Conservation (phyloP, 108 stramenopile genomes). For the Asterionellopsis glacialis region DNA sequence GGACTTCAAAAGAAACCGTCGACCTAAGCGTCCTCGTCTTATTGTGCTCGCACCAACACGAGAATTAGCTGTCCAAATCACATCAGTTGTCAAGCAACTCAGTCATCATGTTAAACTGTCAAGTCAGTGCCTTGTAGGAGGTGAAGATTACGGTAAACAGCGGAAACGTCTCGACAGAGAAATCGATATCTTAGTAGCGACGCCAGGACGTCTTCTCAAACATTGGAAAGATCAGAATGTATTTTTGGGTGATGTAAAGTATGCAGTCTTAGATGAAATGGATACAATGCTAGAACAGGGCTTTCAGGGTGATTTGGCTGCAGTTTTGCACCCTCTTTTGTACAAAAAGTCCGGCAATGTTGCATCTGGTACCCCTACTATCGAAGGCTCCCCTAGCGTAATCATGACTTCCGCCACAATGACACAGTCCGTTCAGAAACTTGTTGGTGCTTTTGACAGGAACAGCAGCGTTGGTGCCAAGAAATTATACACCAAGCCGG, state of each 20-base stretch:
- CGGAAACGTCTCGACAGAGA: constrained; percentile 59
- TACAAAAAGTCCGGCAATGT: constrained; percentile 31
- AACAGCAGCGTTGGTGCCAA: constrained; percentile 13
- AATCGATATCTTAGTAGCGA: constrained; percentile 89
- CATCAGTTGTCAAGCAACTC: constrained; percentile 79
- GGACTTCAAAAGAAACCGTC: constrained; percentile 26
- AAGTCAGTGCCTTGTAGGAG: constrained; percentile 76
- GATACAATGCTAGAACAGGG: constrained; percentile 98
- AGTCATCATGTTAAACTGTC: constrained; percentile 84
- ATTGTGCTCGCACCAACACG: constrained; percentile 91
- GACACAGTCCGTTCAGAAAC: constrained; percentile 77
- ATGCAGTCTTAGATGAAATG: constrained; percentile 95
- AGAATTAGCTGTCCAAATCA: constrained; percentile 91
- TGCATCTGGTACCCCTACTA: constrained; percentile 13
- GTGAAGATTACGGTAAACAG: constrained; percentile 86
- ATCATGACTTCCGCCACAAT: constrained; percentile 95
- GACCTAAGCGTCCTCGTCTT: constrained; percentile 82
- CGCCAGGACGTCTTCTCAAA: constrained; percentile 90
- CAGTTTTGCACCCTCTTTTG: constrained; percentile 75
- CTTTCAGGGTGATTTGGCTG: constrained; percentile 86
- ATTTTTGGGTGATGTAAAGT: constrained; percentile 51
- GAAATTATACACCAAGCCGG: constrained; percentile 12
- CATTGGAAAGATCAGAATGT: constrained; percentile 87
- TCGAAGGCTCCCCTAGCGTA: constrained; percentile 72
- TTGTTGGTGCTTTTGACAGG: constrained; percentile 52